Conservation (phyloP, 352 stramenopile species). For the Globisporangium polare region DNA sequence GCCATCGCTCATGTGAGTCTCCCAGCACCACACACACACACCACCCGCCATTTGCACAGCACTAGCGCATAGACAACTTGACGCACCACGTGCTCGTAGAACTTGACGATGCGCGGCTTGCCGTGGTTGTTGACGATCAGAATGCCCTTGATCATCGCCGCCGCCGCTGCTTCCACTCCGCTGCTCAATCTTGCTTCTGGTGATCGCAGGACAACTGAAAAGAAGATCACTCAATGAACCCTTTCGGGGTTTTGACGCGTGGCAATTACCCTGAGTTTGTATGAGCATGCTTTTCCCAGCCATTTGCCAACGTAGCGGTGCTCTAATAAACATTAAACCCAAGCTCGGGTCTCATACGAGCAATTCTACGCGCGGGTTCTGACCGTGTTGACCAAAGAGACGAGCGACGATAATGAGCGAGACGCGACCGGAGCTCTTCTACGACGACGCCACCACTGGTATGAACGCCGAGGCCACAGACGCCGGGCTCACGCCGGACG, state of each 20-base stretch:
- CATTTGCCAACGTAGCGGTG: too few relatives aligned
- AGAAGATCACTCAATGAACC: too few relatives aligned
- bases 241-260: too few relatives aligned
- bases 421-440: not conserved
- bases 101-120: conserved; percentile 98
- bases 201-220: not conserved
- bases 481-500: not conserved
- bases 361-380: too few relatives aligned
- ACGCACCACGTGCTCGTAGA: conserved; percentile 97
- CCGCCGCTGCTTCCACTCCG: not conserved
- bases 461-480: not conserved
- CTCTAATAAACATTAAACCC: too few relatives aligned
- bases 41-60: not conserved
- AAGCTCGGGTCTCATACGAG: too few relatives aligned
- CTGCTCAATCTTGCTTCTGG: not conserved
- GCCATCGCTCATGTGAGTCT: not conserved
- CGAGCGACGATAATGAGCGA: not conserved
- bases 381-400: not conserved
- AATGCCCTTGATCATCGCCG: conserved; percentile 97
- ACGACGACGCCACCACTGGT: not conserved
- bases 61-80: not conserved
- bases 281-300: too few relatives aligned
- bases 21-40: not conserved
- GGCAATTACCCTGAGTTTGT: too few relatives aligned
- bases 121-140: conserved; percentile 99